These are phyloP conservation scores for Fusarium subtropicale DNA, from an alignment of 2,329 filamentous ascomycete genomes.

Conservation along the genomic window DNA sequence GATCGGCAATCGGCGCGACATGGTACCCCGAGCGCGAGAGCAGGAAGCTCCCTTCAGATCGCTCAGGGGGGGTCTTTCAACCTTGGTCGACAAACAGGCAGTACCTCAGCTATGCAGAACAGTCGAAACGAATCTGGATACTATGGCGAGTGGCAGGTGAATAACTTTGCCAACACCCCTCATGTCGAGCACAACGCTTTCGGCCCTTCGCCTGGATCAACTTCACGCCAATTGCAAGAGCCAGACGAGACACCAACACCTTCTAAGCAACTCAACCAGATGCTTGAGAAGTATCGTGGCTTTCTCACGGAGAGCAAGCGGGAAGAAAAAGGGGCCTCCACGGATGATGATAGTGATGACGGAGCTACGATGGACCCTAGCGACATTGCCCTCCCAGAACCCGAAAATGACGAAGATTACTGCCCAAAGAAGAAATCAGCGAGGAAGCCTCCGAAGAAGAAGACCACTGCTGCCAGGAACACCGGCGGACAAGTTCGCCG, in stretches of 20 bases:
- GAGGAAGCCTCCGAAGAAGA: slow-evolving; percentile 14
- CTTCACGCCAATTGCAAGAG: background rate
- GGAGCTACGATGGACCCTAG: slow-evolving; percentile 3
- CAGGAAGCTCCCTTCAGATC: background rate
- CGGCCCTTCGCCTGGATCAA: background rate
- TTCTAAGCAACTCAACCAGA: slow-evolving; percentile 10
- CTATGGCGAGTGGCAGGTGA: no score
- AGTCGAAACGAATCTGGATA: background rate
- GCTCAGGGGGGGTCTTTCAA: background rate
- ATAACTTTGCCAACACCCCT: no score
- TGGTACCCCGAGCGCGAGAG: background rate
- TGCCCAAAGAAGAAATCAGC: slow-evolving; percentile 10
- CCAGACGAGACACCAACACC: background rate
- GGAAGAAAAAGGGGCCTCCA: background rate
- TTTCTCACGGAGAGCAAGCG: background rate
- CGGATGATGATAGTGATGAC: background rate
- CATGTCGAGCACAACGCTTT: background rate
- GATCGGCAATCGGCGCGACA: no score
- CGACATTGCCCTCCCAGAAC: slow-evolving; percentile 12
- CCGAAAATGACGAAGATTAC: slow-evolving; percentile 37
- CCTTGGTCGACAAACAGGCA: no score
- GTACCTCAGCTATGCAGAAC: background rate
- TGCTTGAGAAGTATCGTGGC: slow-evolving; percentile 10
- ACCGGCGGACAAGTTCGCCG: background rate
- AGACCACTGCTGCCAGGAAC: background rate